phyloP scores from a whole-genome alignment of 495 filamentous ascomycete species.

The Aspergillus incahuasiensis region DNA sequence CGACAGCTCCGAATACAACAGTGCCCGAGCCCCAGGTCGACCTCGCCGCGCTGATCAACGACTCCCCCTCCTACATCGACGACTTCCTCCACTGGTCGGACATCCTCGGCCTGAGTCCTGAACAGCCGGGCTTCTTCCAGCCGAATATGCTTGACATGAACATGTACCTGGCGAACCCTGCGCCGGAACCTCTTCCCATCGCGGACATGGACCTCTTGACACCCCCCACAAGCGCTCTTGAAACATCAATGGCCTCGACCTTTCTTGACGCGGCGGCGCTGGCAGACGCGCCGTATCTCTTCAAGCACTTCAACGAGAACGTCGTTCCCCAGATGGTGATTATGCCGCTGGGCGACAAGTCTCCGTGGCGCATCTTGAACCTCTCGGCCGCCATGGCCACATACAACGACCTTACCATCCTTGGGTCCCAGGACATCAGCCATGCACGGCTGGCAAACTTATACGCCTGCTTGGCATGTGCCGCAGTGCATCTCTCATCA shows the following conservation, averaged over 20 bases:
- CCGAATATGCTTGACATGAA: constrained; percentile 16
- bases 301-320: constrained; percentile 31
- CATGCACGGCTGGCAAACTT: constrained; percentile 32
- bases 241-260: background rate
- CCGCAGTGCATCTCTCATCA: constrained; percentile 25
- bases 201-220: background rate
- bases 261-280: constrained; percentile 14
- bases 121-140: constrained; percentile 15
- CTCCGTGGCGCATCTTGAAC: constrained; percentile 32
- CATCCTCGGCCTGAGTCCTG: constrained; percentile 27
- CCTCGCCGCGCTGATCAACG: constrained; percentile 5
- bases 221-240: background rate
- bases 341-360: constrained; percentile 29
- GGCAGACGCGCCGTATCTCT: constrained; percentile 23
- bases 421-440: constrained; percentile 25
- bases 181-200: too few relatives aligned
- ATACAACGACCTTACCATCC: constrained; percentile 28
- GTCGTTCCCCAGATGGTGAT: constrained; percentile 32
- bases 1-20: background rate
- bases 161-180: background rate
- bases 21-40: background rate
- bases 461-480: constrained; percentile 29
- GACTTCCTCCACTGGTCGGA: constrained; percentile 36
- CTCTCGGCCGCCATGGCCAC: constrained; percentile 29
- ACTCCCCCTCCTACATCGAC: constrained; percentile 28